Evolutionary conservation across 2,329 filamentous ascomycete genomes (phyloP), one percentile per base, ranked within the genome.

Genomic region (Dryadomyces quercus-mongolicae): DNA sequence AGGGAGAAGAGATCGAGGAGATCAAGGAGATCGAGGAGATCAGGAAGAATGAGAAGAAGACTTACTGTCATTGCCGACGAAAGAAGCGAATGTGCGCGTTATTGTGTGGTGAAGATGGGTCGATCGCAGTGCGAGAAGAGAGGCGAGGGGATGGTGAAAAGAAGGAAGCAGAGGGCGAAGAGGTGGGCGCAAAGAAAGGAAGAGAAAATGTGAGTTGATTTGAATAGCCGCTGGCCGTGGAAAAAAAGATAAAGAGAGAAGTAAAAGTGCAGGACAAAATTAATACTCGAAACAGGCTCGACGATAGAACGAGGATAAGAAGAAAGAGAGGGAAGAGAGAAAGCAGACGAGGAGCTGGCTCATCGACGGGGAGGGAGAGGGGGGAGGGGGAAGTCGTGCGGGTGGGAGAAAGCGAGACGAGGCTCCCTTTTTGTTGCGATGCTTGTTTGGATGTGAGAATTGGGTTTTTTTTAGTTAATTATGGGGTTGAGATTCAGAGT

Each of bases 341-440:
- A 31, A 25, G 13, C 36, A 43, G n/a, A 51, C 5, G 38, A n/a
- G 15, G 42, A 42, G n/a, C 20, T 22, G 25, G 36, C 36, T 40
- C 36, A 40, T 40, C 10, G 36, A 16, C 36, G 10, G 36, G 36
- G 36, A 12, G 15, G 25, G 8, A 16, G 45, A 21, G 51, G 43
- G 18, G 44, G 12, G 31, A 38, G 57, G 54, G 54, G 54, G 51
- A 15, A 31, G 22, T 2, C 21, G 22, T 16, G 15, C 5, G 49
- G 7, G 40, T 20, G 38, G 21, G 31, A 49, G 48, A 45, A 54
- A 51, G 56, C 52, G 34, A 55, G 51, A 55, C 52, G 53, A 57
- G 51, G 56, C 55, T 60, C 58, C 49, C 55, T 56, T 54, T 53
- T 57, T 43, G 54, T 50, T 54, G 51, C 50, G 56, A 54, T 54